Percentiles rank a stretch among this genome's conserved stretches.
phyloP scores from a whole-genome alignment of 1,139 yeast species.

The Nakaseomyces bracarensis region DNA sequence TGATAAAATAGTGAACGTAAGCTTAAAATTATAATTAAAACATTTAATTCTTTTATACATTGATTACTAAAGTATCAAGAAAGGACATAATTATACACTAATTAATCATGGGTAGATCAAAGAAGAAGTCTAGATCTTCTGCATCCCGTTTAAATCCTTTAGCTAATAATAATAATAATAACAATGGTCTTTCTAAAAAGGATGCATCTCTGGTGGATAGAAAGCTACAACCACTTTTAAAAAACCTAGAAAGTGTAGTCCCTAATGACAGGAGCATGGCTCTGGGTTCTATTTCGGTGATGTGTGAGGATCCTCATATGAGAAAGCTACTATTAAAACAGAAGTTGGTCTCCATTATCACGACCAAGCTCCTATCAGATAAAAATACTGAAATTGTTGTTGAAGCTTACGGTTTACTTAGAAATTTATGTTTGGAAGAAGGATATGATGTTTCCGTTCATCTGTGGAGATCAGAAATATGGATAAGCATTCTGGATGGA shows the following conservation, averaged over 20 bases:
- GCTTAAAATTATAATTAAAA: neutral
- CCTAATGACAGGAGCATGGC: slow-evolving; percentile 77
- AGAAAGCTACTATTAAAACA: slow-evolving; percentile 62
- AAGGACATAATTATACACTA: neutral
- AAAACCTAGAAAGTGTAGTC: slow-evolving; percentile 51
- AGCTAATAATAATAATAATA: slow-evolving; percentile 22
- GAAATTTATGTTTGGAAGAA: slow-evolving; percentile 76
- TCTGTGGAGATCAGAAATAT: slow-evolving; percentile 71
- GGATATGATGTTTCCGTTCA: slow-evolving; percentile 77
- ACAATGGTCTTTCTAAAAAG: slow-evolving; percentile 31
- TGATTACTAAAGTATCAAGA: neutral
- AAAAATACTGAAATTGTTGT: slow-evolving; percentile 65
- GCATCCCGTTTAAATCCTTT: slow-evolving; percentile 47
- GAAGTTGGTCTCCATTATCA: slow-evolving; percentile 51
- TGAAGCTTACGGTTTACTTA: slow-evolving; percentile 69
- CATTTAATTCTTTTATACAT: too few relatives aligned
- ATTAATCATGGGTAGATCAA: slow-evolving; percentile 59
- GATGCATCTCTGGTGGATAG: slow-evolving; percentile 46
- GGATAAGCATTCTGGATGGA: slow-evolving; percentile 50
- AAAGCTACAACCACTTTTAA: slow-evolving; percentile 60
- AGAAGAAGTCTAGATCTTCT: slow-evolving; percentile 58
- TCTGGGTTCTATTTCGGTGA: slow-evolving; percentile 58
- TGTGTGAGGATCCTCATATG: slow-evolving; percentile 60
- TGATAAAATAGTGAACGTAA: neutral
- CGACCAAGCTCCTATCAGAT: slow-evolving; percentile 62